These are phyloP conservation scores for Penicillium sp. DNA, from an alignment of 2,329 filamentous ascomycete genomes.

Conservation along the genomic window DNA sequence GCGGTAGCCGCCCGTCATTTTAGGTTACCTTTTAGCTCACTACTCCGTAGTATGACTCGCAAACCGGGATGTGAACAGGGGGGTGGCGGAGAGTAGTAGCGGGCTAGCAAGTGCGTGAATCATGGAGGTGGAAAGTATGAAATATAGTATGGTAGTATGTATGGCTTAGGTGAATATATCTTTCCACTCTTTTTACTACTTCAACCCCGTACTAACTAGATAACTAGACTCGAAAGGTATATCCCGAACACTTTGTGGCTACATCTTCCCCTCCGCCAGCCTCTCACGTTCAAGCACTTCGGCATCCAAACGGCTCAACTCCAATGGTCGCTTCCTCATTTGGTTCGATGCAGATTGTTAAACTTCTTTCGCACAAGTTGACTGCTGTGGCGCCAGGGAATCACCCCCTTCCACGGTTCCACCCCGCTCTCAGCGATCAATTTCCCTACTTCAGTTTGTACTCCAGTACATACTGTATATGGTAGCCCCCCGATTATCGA, in stretches of 20 bases:
- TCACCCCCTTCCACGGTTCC: neutral
- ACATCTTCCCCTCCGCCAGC: neutral
- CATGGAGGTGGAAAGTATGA: neutral
- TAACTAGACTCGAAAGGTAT: neutral
- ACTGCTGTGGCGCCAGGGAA: constrained; percentile 18
- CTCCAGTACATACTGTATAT: neutral
- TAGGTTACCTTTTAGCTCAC: constrained; percentile 15
- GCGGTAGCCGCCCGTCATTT: constrained; percentile 30
- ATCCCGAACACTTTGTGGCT: neutral
- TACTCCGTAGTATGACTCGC: neutral
- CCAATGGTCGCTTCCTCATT: constrained; percentile 23
- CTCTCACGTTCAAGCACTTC: constrained; percentile 12
- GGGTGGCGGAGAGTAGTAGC: neutral
- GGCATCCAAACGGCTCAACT: constrained; percentile 12
- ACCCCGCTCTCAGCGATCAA: constrained; percentile 3
- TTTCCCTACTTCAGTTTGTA: neutral
- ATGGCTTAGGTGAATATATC: neutral
- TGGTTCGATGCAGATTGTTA: constrained; percentile 28
- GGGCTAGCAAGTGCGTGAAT: neutral
- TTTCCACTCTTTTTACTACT: neutral
- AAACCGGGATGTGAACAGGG: constrained; percentile 1
- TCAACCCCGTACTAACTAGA: neutral
- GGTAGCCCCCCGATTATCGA: constrained; percentile 7
- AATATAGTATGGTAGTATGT: neutral
- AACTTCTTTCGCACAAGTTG: constrained; percentile 10